Evolutionary conservation across 2,329 filamentous ascomycete genomes (phyloP), one percentile per base, ranked within the genome.

Genomic region (Arthroderma uncinatum): DNA sequence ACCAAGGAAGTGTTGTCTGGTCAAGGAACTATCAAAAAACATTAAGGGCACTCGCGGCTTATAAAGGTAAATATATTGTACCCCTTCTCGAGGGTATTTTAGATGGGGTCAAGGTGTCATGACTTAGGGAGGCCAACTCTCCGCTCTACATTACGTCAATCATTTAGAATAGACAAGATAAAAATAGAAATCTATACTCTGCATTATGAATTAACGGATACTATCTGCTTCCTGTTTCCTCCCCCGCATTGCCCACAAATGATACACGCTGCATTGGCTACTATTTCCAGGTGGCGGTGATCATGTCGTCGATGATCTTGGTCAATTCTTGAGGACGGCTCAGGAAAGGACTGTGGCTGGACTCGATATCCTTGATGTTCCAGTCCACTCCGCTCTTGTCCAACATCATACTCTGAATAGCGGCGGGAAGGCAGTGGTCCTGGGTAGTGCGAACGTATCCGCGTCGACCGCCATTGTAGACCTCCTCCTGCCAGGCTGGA

Each of bases 1-100:
- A 80, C 85, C 0, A 82, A 87, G 70, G 78, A 79, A 65, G 74
- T 81, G 25, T 39, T 61, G 16, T 39, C 16, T 23, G 25, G 16
- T 25, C 30, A 48, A 36, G n/a, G 21, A 25, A 39, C 7, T 6
- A 19, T 16, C 6, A 23, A 39, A 19, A 53, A 53, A 28, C 30
- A 21, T 33, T 28, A 40, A 23, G n/a, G 19, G 16, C 34, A 37
- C 14, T 37, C 2, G 9, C 12, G 12, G 10, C 14, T 37, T n/a
- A 4, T 30, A 4, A 30, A 30, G n/a, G n/a, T n/a, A n/a, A n/a
- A n/a, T n/a, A n/a, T n/a, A n/a, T n/a, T n/a, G n/a, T n/a, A n/a
- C n/a, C n/a, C n/a, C n/a, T n/a, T n/a, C n/a, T n/a, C n/a, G n/a
- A n/a, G n/a, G n/a, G n/a, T n/a, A n/a, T n/a, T n/a, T n/a, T n/a